phyloP scores from a whole-genome alignment of 257 asterid species.

The Fraxinus americana region DNA sequence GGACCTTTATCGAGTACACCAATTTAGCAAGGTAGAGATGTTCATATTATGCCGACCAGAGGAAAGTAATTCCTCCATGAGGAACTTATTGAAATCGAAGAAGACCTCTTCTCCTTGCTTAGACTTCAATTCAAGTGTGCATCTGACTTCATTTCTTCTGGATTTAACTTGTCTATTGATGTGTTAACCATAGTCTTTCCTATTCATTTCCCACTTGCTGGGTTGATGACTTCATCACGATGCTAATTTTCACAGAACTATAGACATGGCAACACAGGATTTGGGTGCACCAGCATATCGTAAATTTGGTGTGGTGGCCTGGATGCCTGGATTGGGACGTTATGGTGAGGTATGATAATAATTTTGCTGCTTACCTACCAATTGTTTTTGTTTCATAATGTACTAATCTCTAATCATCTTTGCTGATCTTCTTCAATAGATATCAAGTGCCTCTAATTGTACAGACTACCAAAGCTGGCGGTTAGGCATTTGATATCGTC shows the following conservation, averaged over 20 bases:
- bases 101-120: conserved; percentile 71
- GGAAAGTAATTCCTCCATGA: conserved; percentile 63
- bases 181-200: background rate
- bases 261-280: conserved; percentile 97
- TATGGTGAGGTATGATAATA: conserved; percentile 73
- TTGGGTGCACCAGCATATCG: conserved; percentile 99
- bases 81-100: conserved; percentile 79
- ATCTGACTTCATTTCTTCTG: background rate
- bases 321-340: conserved; percentile 97
- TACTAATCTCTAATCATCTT: no score
- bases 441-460: conserved; percentile 97
- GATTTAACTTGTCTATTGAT: background rate
- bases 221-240: background rate
- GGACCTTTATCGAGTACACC: no score
- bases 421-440: conserved; percentile 45
- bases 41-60: no score
- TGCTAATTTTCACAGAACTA: conserved; percentile 43
- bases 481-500: conserved; percentile 84
- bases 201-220: background rate
- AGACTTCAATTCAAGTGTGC: conserved; percentile 89
- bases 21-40: no score
- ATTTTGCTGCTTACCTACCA: background rate
- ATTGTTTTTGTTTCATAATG: no score
- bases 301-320: conserved; percentile 89
- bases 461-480: conserved; percentile 95